These are phyloP conservation scores for Mallotus nudiflorus DNA, from an alignment of 345 rosid species.

Conservation along the genomic window DNA sequence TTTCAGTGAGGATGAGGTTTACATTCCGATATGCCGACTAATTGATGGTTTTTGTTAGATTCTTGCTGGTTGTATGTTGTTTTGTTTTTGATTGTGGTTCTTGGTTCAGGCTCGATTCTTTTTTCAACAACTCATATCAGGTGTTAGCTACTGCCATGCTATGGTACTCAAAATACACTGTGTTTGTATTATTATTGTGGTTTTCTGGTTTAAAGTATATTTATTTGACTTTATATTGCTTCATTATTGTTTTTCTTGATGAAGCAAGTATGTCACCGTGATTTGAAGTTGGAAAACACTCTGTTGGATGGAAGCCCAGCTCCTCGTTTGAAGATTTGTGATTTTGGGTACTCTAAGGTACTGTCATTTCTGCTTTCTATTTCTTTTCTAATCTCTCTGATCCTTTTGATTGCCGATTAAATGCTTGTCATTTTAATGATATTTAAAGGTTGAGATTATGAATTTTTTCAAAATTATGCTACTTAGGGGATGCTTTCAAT, in stretches of 20 bases:
- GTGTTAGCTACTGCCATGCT: conserved; percentile 38
- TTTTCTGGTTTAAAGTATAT: neutral
- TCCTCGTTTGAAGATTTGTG: conserved; percentile 38
- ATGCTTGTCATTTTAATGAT: neutral
- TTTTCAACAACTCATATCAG: conserved; percentile 39
- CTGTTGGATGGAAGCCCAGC: conserved; percentile 38
- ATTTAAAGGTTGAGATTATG: neutral
- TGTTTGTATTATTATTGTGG: neutral
- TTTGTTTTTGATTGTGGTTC: conserved; percentile 1
- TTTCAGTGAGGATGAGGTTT: conserved; percentile 37
- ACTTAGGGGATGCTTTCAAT: neutral
- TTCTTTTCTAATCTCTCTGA: neutral
- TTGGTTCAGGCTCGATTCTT: conserved; percentile 37
- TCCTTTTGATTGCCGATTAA: neutral
- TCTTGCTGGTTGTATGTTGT: neutral
- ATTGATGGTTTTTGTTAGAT: neutral
- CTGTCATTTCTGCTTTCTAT: neutral
- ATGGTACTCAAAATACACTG: conserved; percentile 20
- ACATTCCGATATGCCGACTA: neutral
- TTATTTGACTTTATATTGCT: neutral
- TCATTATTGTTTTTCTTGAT: conserved; percentile 16
- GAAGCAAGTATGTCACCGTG: conserved; percentile 45
- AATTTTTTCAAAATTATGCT: neutral
- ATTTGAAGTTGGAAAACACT: conserved; percentile 39
- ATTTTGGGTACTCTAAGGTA: conserved; percentile 41